Conservation (phyloP, 164 flowering plant genomes). For the Amborella trichopoda region DNA sequence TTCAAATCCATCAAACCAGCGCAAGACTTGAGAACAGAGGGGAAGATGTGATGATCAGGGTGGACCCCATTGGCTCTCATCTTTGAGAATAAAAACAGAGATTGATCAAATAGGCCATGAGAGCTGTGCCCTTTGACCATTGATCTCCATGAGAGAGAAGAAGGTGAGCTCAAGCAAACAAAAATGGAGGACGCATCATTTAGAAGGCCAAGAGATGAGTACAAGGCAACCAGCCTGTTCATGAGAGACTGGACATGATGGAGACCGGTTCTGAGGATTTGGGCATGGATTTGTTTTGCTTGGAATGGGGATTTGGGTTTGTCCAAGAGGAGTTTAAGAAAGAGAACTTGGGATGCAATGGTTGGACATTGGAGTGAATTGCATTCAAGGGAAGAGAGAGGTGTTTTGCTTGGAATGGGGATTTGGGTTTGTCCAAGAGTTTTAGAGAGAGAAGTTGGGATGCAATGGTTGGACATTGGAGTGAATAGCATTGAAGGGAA, state of each 20-base stretch:
- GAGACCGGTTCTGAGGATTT: constrained; percentile 25
- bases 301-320: constrained; percentile 36
- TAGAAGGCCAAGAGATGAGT: constrained; percentile 44
- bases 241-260: constrained; percentile 3
- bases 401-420: constrained; percentile 50
- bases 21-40: constrained; percentile 67
- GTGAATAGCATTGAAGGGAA: no score
- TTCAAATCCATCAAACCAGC: constrained; percentile 32
- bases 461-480: no score
- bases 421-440: no score
- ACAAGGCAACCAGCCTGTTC: constrained; percentile 41
- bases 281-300: constrained; percentile 75
- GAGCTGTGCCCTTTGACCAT: constrained; percentile 58
- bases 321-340: no score
- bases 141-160: constrained; percentile 50
- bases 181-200: constrained; percentile 30
- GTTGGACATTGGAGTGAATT: no score
- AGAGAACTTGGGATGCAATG: no score
- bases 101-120: constrained; percentile 23
- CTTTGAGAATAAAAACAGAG: constrained; percentile 27
- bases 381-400: no score
- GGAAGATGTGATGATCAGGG: constrained; percentile 69
- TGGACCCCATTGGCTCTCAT: constrained; percentile 43
- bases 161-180: constrained; percentile 32
- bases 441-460: no score